A percentile compares a stretch with the other conserved stretches of the same genome.
Evolutionary conservation across 2,329 filamentous ascomycete genomes (phyloP).

Genomic region (Phyllosticta ampelicida): DNA sequence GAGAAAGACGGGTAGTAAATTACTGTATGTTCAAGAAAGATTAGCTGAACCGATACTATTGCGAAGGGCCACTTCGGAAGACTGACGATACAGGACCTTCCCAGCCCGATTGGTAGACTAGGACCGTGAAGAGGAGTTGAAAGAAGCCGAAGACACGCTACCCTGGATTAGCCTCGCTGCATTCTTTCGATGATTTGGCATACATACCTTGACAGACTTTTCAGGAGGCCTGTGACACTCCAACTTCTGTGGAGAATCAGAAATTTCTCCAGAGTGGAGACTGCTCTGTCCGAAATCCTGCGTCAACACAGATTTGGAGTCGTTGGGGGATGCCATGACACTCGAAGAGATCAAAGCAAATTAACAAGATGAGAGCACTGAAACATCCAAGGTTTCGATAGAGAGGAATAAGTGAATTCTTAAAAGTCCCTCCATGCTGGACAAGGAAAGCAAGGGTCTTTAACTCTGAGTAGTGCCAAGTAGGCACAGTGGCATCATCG

Average conservation of each 20-base stretch:
- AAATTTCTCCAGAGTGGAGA: not conserved
- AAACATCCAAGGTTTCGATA: not conserved
- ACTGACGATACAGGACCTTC: not conserved
- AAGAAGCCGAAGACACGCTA: conserved; percentile 3
- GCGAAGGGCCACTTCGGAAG: not conserved
- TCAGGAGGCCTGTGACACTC: not conserved
- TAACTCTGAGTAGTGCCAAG: not conserved
- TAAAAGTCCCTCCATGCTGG: not conserved
- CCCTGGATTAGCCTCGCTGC: not conserved
- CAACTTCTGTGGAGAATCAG: not conserved
- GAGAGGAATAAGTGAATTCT: not conserved
- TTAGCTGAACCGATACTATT: not conserved
- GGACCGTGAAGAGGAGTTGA: not conserved
- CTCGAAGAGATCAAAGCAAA: not conserved
- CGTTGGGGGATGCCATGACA: not conserved
- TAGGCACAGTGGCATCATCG: not conserved
- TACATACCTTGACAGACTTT: not conserved
- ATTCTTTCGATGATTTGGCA: not conserved
- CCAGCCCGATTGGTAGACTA: not conserved
- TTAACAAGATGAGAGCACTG: not conserved
- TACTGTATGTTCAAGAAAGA: not conserved
- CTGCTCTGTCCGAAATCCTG: not conserved
- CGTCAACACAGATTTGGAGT: not conserved
- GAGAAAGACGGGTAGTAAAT: conserved; percentile 17
- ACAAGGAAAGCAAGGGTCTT: not conserved